Evolutionary conservation across 108 stramenopile species (phyloP), one percentile per base, ranked within the genome.

Genomic region (Schizochytrium sp.): DNA sequence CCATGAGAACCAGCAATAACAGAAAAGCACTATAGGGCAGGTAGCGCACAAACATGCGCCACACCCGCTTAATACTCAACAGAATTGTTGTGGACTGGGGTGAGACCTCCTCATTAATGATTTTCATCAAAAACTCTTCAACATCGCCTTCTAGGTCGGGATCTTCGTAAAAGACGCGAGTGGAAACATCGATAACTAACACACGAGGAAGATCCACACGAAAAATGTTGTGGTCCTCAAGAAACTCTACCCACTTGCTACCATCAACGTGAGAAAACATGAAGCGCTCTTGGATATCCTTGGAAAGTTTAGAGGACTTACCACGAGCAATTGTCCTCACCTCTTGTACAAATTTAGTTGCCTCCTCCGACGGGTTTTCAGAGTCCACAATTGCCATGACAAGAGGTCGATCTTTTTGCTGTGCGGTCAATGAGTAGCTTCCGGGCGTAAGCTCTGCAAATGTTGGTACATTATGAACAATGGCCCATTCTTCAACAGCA

Each of bases 141-240:
- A 83, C 8, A 40, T 49, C 13, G 76, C n/a, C 28, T 53, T 83
- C 53, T 38, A n/a, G 12, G n/a, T 55, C 53, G 3, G 28, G 8
- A 42, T 55, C 53, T 40, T 49, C 76, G 47, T 83, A 83, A 83
- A 83, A 83, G 50, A 5, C 5, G 40, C 55, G 50, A 47, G 13
- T 50, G 15, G n/a, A 47, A 40, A n/a, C 40, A 28, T 83, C 76
- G 47, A 83, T 83, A 3, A 83, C 28, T 38, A 83, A 46, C 28
- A 83, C 2, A n/a, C 53, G 76, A 38, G 76, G 76, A 47, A 83
- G 76, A 5, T 83, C 50, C 45, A 55, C 76, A 5, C 28, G 76
- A 13, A 55, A 83, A 40, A 83, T 7, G 53, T 28, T 28, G 47
- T 83, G 40, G 47, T 55, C 53, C 15, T 49, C 47, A 10, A 83